Percentiles rank a stretch among this genome's conserved stretches.
Conservation (phyloP, 305 asterid species). For the Solanum hybrid region DNA sequence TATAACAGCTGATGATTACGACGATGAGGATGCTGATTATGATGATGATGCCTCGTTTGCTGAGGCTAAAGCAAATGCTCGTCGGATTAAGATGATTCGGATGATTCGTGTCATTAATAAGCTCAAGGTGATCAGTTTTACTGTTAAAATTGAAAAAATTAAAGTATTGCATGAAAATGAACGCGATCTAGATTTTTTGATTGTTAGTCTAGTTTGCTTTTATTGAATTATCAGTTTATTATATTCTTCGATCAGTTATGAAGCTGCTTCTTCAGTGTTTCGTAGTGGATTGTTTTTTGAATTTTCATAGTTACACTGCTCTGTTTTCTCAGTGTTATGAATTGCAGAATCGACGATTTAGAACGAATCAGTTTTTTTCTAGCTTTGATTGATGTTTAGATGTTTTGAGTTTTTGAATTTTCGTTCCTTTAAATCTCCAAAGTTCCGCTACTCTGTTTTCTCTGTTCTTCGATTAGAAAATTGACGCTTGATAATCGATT, state of each 20-base stretch:
- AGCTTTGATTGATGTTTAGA: background rate
- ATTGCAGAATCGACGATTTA: background rate
- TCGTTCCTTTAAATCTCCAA: background rate
- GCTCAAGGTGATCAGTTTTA: conserved; percentile 37
- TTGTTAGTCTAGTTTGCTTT: background rate
- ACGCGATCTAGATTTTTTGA: background rate
- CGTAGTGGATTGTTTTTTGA: background rate
- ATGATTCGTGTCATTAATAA: conserved; percentile 17
- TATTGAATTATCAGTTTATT: background rate
- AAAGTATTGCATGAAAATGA: background rate
- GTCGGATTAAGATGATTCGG: conserved; percentile 25
- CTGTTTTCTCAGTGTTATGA: background rate
- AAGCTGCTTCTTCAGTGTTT: background rate
- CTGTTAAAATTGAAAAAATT: background rate
- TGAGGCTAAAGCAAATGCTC: conserved; percentile 15
- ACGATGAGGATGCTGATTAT: background rate
- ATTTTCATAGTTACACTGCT: background rate
- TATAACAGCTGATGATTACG: conserved; percentile 24
- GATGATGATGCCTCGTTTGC: background rate
- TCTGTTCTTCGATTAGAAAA: background rate
- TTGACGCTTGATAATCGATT: background rate
- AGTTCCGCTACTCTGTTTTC: background rate
- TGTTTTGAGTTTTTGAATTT: background rate
- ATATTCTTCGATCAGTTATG: background rate
- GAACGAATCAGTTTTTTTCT: background rate